phyloP scores from a whole-genome alignment of 371 early-diverging fungal species.

The Rhizopus stolonifer region DNA sequence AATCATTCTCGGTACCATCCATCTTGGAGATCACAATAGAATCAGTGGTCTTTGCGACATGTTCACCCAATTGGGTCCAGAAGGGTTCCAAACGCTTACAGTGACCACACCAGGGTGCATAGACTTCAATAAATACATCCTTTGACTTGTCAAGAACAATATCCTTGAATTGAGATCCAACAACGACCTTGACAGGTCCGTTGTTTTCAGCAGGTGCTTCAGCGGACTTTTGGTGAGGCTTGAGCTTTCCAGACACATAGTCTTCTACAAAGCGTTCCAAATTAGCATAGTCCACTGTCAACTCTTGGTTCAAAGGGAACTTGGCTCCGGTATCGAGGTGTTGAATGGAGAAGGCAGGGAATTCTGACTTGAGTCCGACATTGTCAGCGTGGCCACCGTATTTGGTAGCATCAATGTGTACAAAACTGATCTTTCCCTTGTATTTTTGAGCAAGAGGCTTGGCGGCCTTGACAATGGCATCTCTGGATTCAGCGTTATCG shows the following conservation, averaged over 20 bases:
- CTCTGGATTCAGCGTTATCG: conserved; percentile 60
- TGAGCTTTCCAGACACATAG: conserved; percentile 68
- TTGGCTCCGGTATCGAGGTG: conserved; percentile 67
- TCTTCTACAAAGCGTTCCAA: conserved; percentile 65
- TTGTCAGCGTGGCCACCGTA: conserved; percentile 84
- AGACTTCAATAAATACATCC: conserved; percentile 94
- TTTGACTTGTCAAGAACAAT: conserved; percentile 83
- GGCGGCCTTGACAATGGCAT: conserved; percentile 51
- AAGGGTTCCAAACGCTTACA: conserved; percentile 88
- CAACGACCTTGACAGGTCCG: conserved; percentile 87
- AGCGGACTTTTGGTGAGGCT: conserved; percentile 83
- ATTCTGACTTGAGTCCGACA: conserved; percentile 79
- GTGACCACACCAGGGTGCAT: conserved; percentile 95
- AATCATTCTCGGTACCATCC: conserved; percentile 94
- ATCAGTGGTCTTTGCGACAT: conserved; percentile 35
- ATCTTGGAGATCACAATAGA: conserved; percentile 88
- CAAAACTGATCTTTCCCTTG: conserved; percentile 86
- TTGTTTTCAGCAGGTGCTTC: conserved; percentile 82
- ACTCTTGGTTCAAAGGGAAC: conserved; percentile 77
- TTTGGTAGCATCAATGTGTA: conserved; percentile 83
- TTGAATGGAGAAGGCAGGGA: conserved; percentile 94
- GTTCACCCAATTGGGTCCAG: conserved; percentile 74
- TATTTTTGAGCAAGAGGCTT: conserved; percentile 78
- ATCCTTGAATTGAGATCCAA: conserved; percentile 74
- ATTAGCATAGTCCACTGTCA: conserved; percentile 57